These are phyloP conservation scores for Nemania abortiva DNA, from an alignment of 2,329 filamentous ascomycete genomes.

Conservation along the genomic window DNA sequence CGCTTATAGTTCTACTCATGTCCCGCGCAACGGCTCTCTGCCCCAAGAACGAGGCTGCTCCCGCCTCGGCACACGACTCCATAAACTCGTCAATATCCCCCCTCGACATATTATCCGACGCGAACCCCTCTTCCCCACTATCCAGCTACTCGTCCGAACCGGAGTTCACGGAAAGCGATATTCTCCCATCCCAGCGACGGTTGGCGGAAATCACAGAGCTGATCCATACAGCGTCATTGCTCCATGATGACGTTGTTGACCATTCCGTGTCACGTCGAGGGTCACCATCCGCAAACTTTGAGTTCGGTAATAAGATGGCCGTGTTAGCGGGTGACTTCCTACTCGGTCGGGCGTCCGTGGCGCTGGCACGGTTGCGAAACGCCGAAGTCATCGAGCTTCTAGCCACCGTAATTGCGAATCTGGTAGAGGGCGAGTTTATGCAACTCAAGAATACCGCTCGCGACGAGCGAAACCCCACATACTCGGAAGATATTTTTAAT, in stretches of 20 bases:
- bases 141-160: constrained; percentile 59
- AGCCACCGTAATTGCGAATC: constrained; percentile 95
- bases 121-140: constrained; percentile 78
- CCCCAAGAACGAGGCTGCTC: constrained; percentile 66
- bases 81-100: constrained; percentile 70
- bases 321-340: constrained; percentile 97
- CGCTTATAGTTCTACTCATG: constrained; percentile 95
- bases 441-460: constrained; percentile 95
- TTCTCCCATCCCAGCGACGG: constrained; percentile 91
- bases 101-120: constrained; percentile 75
- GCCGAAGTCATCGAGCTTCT: constrained; percentile 95
- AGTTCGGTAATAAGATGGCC: constrained; percentile 99
- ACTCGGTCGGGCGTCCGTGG: constrained; percentile 91
- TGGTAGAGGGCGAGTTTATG: constrained; percentile 99
- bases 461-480: constrained; percentile 86
- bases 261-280: constrained; percentile 87
- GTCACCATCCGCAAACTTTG: constrained; percentile 88
- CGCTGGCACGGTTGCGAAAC: constrained; percentile 88
- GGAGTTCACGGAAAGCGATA: constrained; percentile 69
- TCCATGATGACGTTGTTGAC: constrained; percentile 99
- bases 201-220: constrained; percentile 97
- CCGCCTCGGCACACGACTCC: constrained; percentile 57
- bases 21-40: constrained; percentile 88
- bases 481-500: constrained; percentile 87
- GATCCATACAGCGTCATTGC: constrained; percentile 94